Base-by-base conservation (phyloP, 768 basidiomycete species). In the Termitomyces eurrhizus region DNA sequence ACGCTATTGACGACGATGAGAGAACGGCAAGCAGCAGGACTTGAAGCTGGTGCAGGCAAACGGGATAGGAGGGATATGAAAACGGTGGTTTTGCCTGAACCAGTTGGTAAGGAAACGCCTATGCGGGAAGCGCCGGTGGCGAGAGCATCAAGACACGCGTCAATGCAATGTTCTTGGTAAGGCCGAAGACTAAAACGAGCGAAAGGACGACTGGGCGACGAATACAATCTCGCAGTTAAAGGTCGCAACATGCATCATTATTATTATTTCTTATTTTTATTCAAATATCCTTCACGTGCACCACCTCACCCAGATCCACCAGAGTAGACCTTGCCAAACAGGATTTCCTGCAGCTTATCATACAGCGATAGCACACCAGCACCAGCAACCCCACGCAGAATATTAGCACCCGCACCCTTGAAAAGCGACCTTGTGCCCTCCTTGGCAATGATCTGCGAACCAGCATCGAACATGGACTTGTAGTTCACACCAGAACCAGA, bases 241-340 rank as follows among this genome's bases (percentile, higher is more conserved):
- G 55, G 44, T 50, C 35, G 58, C 3, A 64, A 57, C 64, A 64
- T 64, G 9, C 48, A 55, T n/a, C 24, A 26, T 24, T 4, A 24
- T 13, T 12, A 45, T 24, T 24, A 46, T 13, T 46, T 46, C 45
- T 13, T 46, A 46, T 24, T 45, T 21, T 45, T 18, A 24, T 13
- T 46, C 13, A 46, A 21, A 4, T 24, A 50, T 18, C 35, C 33
- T 45, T 44, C 37, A 48, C 58, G 37, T 52, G 49, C 52, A 36
- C 35, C 7, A 33, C 52, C 41, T 78, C 79, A 81, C 70, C 80
- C 79, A 66, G 80, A 83, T 71, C 91, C 92, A 81, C 93, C 94
- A 67, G 94, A 89, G 91, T 98, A 98, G 78, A 98, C 95, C 86
- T 95, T 97, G 87, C 95, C 95, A 79, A 98, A 98, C 84, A 95